These are phyloP conservation scores for Aspergillus cavernicola DNA, from an alignment of 495 filamentous ascomycete genomes.

Conservation along the genomic window DNA sequence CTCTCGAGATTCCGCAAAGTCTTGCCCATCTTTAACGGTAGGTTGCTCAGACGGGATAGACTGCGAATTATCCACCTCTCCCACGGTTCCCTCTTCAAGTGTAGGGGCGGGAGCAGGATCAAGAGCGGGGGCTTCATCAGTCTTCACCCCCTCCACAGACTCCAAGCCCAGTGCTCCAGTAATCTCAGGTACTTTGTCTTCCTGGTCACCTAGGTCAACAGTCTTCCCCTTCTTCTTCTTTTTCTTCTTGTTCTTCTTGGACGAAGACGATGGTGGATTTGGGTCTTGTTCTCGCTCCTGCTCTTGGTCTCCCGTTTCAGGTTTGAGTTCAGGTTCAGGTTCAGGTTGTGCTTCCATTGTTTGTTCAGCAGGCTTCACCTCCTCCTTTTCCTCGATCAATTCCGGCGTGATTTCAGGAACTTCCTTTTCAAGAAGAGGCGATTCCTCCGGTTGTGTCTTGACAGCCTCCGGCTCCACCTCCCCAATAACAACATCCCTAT, in stretches of 20 bases:
- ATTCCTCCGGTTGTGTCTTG: neutral
- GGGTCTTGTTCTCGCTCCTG: neutral
- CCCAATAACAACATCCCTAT: neutral
- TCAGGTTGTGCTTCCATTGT: too few species aligned
- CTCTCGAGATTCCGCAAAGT: too few species aligned
- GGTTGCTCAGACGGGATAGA: too few species aligned
- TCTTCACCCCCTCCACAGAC: neutral
- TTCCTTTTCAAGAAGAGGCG: neutral
- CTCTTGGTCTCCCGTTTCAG: neutral
- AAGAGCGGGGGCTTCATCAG: neutral
- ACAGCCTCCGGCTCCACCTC: neutral
- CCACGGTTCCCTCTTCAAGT: too few species aligned
- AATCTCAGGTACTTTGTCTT: conserved; percentile 5
- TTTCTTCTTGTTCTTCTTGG: conserved; percentile 40
- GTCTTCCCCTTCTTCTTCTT: conserved; percentile 33
- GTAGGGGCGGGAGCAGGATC: too few species aligned
- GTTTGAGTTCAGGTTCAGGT: neutral
- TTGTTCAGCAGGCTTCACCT: too few species aligned
- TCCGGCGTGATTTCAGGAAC: neutral
- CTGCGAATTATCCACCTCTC: too few species aligned
- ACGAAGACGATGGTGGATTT: conserved; percentile 13
- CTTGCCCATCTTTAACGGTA: too few species aligned
- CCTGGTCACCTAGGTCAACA: conserved; percentile 15
- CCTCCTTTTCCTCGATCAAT: too few species aligned
- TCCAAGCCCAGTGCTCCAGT: conserved; percentile 5